These are phyloP conservation scores for Mucor circinelloides DNA, from an alignment of 371 early-diverging fungal genomes.

Conservation along the genomic window DNA sequence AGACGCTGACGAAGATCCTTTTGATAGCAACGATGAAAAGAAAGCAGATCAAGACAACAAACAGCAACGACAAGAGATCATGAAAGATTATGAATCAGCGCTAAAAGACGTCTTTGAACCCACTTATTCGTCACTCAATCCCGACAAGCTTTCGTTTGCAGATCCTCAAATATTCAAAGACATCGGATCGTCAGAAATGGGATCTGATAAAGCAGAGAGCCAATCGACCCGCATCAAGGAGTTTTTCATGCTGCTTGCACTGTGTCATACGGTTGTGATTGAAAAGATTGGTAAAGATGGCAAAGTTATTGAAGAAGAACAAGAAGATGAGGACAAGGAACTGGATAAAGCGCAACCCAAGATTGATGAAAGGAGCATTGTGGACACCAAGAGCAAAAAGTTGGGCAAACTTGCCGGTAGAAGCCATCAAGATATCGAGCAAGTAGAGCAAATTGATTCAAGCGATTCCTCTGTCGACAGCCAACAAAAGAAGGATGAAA, in stretches of 20 bases:
- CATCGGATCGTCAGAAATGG: slow-evolving; percentile 34
- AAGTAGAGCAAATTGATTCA: not conserved
- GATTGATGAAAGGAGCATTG: not conserved
- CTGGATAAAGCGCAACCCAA: slow-evolving; percentile 18
- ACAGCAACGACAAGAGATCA: slow-evolving; percentile 40
- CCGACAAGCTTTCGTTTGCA: slow-evolving; percentile 76
- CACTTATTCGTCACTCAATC: slow-evolving; percentile 68
- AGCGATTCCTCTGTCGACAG: not conserved
- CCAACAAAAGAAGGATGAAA: not conserved
- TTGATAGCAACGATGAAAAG: slow-evolving; percentile 2
- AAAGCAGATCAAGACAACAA: slow-evolving; percentile 10
- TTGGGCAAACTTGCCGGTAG: not conserved
- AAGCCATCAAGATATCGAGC: not conserved
- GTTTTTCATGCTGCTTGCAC: slow-evolving; percentile 84
- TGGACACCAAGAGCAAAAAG: not conserved
- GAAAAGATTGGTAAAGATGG: slow-evolving; percentile 67
- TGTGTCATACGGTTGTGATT: slow-evolving; percentile 94
- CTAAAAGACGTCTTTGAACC: slow-evolving; percentile 72
- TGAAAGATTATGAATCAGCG: slow-evolving; percentile 57
- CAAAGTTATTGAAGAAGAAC: slow-evolving; percentile 42
- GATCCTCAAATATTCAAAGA: slow-evolving; percentile 80
- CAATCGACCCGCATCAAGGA: slow-evolving; percentile 38
- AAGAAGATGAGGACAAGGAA: slow-evolving; percentile 22
- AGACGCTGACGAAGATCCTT: slow-evolving; percentile 7
- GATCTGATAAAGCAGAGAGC: not conserved